A percentile compares a stretch with the other conserved stretches of the same genome.
These are phyloP conservation scores for Lagenidium giganteum DNA, from an alignment of 352 stramenopile genomes.

Conservation along the genomic window DNA sequence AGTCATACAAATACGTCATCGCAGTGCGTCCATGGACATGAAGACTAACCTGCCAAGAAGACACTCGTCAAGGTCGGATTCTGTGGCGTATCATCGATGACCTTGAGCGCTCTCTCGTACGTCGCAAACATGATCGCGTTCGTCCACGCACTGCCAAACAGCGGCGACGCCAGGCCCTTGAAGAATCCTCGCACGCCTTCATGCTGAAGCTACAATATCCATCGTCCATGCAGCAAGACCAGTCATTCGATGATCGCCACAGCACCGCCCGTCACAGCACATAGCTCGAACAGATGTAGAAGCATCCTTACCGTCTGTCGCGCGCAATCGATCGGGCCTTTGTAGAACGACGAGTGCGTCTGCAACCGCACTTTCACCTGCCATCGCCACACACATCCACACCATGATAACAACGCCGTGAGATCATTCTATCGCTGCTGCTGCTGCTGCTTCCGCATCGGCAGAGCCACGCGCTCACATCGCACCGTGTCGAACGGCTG, in stretches of 20 bases:
- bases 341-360: conserved; percentile 51
- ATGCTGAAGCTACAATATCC: conserved; percentile 34
- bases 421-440: too few relatives aligned
- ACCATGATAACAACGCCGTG: conserved; percentile 1
- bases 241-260: neutral
- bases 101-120: conserved; percentile 67
- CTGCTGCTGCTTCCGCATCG: neutral
- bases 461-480: conserved; percentile 1
- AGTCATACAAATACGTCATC: too few relatives aligned
- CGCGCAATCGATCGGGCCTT: conserved; percentile 40
- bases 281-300: too few relatives aligned
- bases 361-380: conserved; percentile 63
- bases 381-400: neutral
- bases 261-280: too few relatives aligned
- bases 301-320: conserved; percentile 25
- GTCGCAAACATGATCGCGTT: conserved; percentile 85
- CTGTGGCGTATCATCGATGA: conserved; percentile 49
- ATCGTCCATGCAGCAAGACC: neutral
- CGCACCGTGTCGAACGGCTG: conserved; percentile 65
- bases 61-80: conserved; percentile 58
- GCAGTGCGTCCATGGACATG: too few relatives aligned
- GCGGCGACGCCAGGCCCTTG: conserved; percentile 78
- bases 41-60: conserved; percentile 38
- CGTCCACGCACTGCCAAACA: conserved; percentile 76
- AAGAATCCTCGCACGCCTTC: conserved; percentile 78